Evolutionary conservation across 768 basidiomycete species (phyloP), one percentile per base, ranked within the genome.

Genomic region (Tephrocybe sp.): DNA sequence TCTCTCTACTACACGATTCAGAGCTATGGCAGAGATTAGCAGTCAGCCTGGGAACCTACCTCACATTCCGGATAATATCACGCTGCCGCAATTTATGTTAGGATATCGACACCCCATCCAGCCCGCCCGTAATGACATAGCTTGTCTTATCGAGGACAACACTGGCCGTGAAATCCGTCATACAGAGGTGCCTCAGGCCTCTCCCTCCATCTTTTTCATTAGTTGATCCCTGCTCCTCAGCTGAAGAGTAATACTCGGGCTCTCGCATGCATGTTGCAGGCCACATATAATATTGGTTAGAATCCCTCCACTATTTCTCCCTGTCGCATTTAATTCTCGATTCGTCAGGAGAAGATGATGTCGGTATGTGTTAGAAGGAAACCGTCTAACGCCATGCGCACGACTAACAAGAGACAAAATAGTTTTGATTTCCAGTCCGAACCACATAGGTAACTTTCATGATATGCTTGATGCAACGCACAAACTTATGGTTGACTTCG

Each of bases 1-100:
- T 48, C 53, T 38, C 43, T 34, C 18, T 26, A n/a, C n/a, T n/a
- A 30, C 43, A 24, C 39, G 55, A 26, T 30, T n/a, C n/a, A n/a
- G 54, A 21, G 55, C 47, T 21, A 72, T 72, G 65, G 54, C 62
- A 30, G 63, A 62, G 38, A 62, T 72, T 47, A 59, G 62, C 45
- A 48, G 56, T 54, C 56, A 62, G n/a, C 63, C 57, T 41, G 42
- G 56, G 34, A 48, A 67, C 11, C 59, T 77, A 41, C 69, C 70
- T 45, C 57, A 58, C 33, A 74, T 82, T 40, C 83, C 83, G n/a
- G 79, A 82, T 46, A 65, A 83, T 63, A 59, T 84, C 20, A 80
- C 77, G 4, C 61, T 84, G 1, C 72, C 81, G 0, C 79, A 83
- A 53, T 85, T 85, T 56, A 73, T 84, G 62, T 66, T 85, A 23